Conservation (phyloP, 2,329 filamentous ascomycete genomes). For the Penicillium oxalicum region DNA sequence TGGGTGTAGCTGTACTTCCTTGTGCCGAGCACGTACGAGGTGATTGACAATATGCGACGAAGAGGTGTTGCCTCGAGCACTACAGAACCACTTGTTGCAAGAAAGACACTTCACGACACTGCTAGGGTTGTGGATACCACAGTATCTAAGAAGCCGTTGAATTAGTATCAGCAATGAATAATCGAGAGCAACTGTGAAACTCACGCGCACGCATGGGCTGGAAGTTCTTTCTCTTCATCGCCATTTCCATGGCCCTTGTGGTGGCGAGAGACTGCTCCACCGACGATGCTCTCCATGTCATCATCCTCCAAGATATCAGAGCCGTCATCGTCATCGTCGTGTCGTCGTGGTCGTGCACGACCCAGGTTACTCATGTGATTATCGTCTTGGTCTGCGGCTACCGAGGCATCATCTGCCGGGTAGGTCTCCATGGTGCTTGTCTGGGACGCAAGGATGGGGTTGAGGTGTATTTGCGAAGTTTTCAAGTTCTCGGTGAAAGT, state of each 20-base stretch:
- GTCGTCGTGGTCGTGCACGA: slow-evolving; percentile 58
- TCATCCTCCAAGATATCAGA: slow-evolving; percentile 80
- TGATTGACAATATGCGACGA: slow-evolving; percentile 99
- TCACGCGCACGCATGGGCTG: slow-evolving; percentile 91
- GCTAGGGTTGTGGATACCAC: slow-evolving; percentile 91
- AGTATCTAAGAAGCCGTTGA: slow-evolving; percentile 59
- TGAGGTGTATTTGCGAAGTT: neutral
- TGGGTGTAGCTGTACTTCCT: slow-evolving; percentile 96
- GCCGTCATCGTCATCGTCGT: slow-evolving; percentile 85
- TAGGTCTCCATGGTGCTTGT: slow-evolving; percentile 73
- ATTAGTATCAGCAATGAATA: slow-evolving; percentile 13
- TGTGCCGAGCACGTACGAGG: slow-evolving; percentile 91
- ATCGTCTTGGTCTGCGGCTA: slow-evolving; percentile 64
- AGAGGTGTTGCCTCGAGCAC: slow-evolving; percentile 89
- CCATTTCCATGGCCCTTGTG: slow-evolving; percentile 52
- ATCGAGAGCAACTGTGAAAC: slow-evolving; percentile 32
- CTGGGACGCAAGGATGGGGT: slow-evolving; percentile 76
- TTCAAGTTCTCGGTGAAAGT: slow-evolving; percentile 1
- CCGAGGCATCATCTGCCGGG: slow-evolving; percentile 25
- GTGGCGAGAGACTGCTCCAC: slow-evolving; percentile 70
- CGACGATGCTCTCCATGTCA: slow-evolving; percentile 69
- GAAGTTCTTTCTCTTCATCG: slow-evolving; percentile 86
- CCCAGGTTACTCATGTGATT: slow-evolving; percentile 56
- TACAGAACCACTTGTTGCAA: slow-evolving; percentile 99
- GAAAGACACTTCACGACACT: slow-evolving; percentile 93